phyloP scores from a whole-genome alignment of 2,329 filamentous ascomycete genomes.

The Diaporthe humulicola region DNA sequence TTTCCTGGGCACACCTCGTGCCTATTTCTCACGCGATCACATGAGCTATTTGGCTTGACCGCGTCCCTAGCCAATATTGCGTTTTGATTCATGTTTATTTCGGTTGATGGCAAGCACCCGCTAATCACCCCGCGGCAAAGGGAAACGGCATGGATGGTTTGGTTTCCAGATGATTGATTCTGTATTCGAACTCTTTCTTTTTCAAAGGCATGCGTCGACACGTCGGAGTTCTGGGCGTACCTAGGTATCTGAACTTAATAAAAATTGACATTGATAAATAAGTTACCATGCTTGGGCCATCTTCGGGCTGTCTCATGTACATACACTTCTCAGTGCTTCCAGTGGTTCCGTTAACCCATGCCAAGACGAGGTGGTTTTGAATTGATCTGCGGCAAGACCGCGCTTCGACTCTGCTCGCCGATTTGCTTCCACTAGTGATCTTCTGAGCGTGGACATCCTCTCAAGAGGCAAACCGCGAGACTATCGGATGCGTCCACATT shows the following conservation, averaged over 20 bases:
- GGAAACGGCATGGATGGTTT: constrained; percentile 6
- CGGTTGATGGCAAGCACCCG: not conserved
- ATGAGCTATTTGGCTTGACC: not conserved
- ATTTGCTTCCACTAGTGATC: not conserved
- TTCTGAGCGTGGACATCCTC: not conserved
- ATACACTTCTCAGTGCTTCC: too few species aligned
- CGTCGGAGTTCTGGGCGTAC: constrained; percentile 23
- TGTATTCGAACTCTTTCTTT: constrained; percentile 4
- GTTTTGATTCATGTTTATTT: not conserved
- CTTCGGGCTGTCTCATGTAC: not conserved
- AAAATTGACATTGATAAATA: constrained; percentile 13
- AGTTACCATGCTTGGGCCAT: not conserved
- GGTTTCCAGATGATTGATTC: constrained; percentile 1
- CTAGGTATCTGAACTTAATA: constrained; percentile 18
- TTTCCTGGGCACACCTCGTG: too few species aligned
- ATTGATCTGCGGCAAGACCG: not conserved
- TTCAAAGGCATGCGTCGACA: constrained; percentile 13
- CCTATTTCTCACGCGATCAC: constrained; percentile 2
- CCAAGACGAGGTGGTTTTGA: not conserved
- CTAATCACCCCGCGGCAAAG: not conserved
- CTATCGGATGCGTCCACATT: too few species aligned
- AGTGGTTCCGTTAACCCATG: not conserved
- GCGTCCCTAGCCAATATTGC: not conserved
- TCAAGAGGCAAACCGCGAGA: not conserved
- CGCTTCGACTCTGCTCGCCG: not conserved